Percentiles rank a stretch among this genome's conserved stretches.
phyloP scores from a whole-genome alignment of 768 basidiomycete genomes.

The Mycena metata region DNA sequence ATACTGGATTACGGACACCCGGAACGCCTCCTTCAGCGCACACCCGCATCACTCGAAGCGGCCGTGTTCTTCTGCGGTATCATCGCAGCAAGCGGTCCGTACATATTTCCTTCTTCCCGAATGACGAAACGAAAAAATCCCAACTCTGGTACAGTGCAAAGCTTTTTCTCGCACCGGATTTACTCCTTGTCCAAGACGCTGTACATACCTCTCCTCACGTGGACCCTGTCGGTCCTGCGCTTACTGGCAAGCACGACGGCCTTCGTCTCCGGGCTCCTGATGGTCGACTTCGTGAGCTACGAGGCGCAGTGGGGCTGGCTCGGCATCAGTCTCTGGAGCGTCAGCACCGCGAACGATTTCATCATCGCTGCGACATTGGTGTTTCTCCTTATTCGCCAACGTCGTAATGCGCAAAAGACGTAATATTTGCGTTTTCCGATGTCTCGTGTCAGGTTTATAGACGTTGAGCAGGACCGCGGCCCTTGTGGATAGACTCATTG shows the following conservation, averaged over 20 bases:
- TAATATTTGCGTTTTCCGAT: not conserved
- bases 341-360: not conserved
- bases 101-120: no score
- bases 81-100: not conserved
- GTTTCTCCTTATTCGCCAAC: not conserved
- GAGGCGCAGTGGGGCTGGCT: conserved; percentile 1
- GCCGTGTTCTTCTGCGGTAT: not conserved
- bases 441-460: not conserved
- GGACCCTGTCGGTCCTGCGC: not conserved
- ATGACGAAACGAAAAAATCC: no score
- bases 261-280: not conserved
- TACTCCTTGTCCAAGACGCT: not conserved
- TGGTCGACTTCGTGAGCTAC: not conserved
- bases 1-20: not conserved
- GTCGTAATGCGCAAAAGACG: not conserved
- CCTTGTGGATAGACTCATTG: not conserved
- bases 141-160: not conserved
- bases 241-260: not conserved
- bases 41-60: not conserved
- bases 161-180: not conserved
- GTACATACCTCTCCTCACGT: not conserved
- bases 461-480: not conserved
- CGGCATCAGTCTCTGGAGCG: not conserved
- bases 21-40: not conserved
- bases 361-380: not conserved